These are phyloP conservation scores for Nigrospora osmanthi DNA, from an alignment of 2,329 filamentous ascomycete genomes.

Conservation along the genomic window DNA sequence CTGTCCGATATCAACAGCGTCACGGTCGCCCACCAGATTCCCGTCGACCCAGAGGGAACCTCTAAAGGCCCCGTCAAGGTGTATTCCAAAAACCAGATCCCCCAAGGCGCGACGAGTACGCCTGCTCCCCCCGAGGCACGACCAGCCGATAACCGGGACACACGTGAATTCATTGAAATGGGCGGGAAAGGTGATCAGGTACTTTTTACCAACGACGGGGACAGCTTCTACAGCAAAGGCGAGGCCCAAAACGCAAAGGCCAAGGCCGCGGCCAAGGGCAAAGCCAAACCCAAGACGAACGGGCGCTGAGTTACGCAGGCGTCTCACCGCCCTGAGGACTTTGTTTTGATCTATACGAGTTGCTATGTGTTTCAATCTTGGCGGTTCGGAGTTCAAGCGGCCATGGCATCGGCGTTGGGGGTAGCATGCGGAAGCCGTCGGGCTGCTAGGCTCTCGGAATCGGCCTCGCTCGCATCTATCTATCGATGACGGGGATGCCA, in stretches of 20 bases:
- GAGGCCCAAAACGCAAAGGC: conserved; percentile 25
- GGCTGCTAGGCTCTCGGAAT: too few relatives aligned
- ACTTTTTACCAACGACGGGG: conserved; percentile 60
- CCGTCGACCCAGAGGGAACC: conserved; percentile 48
- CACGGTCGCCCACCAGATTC: conserved; percentile 41
- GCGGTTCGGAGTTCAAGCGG: too few relatives aligned
- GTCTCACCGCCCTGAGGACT: too few relatives aligned
- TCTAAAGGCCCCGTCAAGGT: conserved; percentile 60
- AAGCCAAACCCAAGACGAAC: conserved; percentile 15
- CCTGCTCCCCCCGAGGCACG: conserved; percentile 45
- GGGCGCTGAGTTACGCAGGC: too few relatives aligned
- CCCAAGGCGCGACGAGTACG: conserved; percentile 32
- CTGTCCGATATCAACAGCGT: conserved; percentile 77
- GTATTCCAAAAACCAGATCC: conserved; percentile 61
- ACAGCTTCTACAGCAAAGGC: conserved; percentile 38
- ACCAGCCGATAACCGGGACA: conserved; percentile 59
- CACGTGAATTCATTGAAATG: conserved; percentile 73
- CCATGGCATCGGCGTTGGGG: too few relatives aligned
- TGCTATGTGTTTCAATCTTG: too few relatives aligned
- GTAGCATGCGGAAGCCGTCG: too few relatives aligned
- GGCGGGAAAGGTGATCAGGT: conserved; percentile 80
- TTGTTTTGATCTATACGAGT: too few relatives aligned
- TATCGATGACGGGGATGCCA: too few relatives aligned
- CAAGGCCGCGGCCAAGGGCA: conserved; percentile 14
- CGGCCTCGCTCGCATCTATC: too few relatives aligned